Conservation (phyloP, 2,329 filamentous ascomycete species). For the Neocucurbitaria cava region DNA sequence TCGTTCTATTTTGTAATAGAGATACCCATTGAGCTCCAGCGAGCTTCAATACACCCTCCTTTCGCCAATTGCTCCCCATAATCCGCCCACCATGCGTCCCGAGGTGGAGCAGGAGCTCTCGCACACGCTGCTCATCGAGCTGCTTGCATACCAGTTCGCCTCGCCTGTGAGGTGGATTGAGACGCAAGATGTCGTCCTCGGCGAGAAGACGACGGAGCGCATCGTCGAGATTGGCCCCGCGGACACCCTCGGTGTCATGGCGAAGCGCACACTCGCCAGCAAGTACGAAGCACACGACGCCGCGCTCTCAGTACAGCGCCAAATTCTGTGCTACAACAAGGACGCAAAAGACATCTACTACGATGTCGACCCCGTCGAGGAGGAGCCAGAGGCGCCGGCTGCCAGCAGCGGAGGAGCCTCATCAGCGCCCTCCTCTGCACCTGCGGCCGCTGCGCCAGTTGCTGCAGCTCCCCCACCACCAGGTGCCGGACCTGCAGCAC, state of each 20-base stretch:
- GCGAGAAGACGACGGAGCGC: constrained; percentile 92
- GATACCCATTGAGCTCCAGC: constrained; percentile 36
- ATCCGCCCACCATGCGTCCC: constrained; percentile 77
- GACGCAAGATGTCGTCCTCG: constrained; percentile 99
- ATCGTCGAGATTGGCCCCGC: constrained; percentile 98
- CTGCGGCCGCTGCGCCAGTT: constrained; percentile 60
- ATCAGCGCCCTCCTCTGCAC: constrained; percentile 53
- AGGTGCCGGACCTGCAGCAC: constrained; percentile 83
- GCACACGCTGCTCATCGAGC: constrained; percentile 97
- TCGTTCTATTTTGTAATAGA: constrained; percentile 29
- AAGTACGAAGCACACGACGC: constrained; percentile 99
- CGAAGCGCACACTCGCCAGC: constrained; percentile 89
- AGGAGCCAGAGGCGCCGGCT: constrained; percentile 66
- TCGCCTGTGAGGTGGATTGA: constrained; percentile 99
- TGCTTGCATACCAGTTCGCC: constrained; percentile 98
- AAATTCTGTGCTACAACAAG: constrained; percentile 99
- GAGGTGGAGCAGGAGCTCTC: constrained; percentile 99
- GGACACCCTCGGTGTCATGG: constrained; percentile 97
- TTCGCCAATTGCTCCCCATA: constrained; percentile 26
- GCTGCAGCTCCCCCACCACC: constrained; percentile 64
- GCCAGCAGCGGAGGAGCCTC: constrained; percentile 53
- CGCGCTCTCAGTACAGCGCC: constrained; percentile 92
- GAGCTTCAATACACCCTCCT: constrained; percentile 26
- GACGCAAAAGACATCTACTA: constrained; percentile 99
- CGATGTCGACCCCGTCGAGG: constrained; percentile 93